Base-by-base conservation (phyloP, 2,329 filamentous ascomycete genomes). In the Beauveria bassiana region DNA sequence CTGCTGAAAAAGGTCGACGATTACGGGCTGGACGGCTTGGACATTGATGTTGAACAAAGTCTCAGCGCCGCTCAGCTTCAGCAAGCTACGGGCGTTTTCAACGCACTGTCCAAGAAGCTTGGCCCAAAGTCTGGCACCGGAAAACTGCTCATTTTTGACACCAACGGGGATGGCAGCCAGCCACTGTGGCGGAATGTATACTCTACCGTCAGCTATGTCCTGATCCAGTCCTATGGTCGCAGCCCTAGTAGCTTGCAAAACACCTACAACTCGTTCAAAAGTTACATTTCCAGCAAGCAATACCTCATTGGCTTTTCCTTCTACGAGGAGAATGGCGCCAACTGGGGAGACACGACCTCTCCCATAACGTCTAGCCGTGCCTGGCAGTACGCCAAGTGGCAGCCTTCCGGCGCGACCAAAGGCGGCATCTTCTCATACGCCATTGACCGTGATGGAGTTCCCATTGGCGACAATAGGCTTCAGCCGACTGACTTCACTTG, bases 351-450 rank as follows among this genome's bases (percentile, higher is more conserved):
- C 34, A 52, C 54, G 40, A 59, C n/a, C 6, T 26, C 47, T n/a
- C 61, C 61, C 28, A 54, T 62, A 3, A 45, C 28, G 28, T 52
- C 54, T 10, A 62, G 61, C 42, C 54, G 61, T 31, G 61, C 61
- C 20, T 52, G 42, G 34, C 38, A 59, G 16, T 62, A 59, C 26
- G 61, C 61, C 31, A 54, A 58, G 54, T 62, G 61, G 61, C 46
- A 62, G 49, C 61, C 61, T 2, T 28, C 54, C 5, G 61, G 61
- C 8, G 46, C 61, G 4, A 54, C 28, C 12, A 62, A 62, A 40
- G 61, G 61, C 24, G 61, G 61, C 28, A 59, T 62, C n/a, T 62
- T 62, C 31, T 62, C 61, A 3, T 62, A 62, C n/a, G 61, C 61
- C 20, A 53, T 47, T 42, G 61, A 62, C 24, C 61, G 61, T 7